Conservation (phyloP, 495 filamentous ascomycete genomes). For the Penicillium riverlandense region DNA sequence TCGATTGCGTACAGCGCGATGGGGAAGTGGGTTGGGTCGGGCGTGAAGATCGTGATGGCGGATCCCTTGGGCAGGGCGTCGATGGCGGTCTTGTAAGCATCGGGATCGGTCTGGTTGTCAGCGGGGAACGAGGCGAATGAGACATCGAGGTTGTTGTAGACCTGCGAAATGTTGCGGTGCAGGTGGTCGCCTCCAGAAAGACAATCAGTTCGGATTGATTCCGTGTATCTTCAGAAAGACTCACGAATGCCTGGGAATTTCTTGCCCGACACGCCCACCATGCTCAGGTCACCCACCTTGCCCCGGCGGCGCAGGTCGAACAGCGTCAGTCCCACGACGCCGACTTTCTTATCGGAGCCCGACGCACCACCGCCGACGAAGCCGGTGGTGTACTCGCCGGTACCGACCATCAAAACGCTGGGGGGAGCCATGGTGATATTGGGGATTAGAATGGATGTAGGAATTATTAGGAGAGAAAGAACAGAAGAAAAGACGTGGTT, state of each 20-base stretch:
- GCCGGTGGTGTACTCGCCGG: slow-evolving; percentile 94
- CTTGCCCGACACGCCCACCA: slow-evolving; percentile 81
- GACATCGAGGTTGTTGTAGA: slow-evolving; percentile 81
- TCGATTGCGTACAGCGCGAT: slow-evolving; percentile 91
- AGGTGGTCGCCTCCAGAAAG: slow-evolving; percentile 62
- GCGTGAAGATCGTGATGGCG: slow-evolving; percentile 95
- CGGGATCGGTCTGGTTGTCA: slow-evolving; percentile 61
- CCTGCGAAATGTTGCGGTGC: slow-evolving; percentile 76
- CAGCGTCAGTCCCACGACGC: slow-evolving; percentile 82
- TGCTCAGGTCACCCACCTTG: slow-evolving; percentile 77
- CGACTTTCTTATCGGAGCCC: slow-evolving; percentile 84
- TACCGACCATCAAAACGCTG: slow-evolving; percentile 87
- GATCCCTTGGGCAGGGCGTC: slow-evolving; percentile 75
- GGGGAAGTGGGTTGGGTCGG: slow-evolving; percentile 89
- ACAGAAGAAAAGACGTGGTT: not conserved
- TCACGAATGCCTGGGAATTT: slow-evolving; percentile 89
- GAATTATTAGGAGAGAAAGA: slow-evolving; percentile 7
- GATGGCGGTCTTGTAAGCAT: slow-evolving; percentile 86
- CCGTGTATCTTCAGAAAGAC: slow-evolving; percentile 15
- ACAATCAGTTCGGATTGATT: not conserved
- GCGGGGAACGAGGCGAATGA: slow-evolving; percentile 76
- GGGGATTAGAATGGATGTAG: not conserved
- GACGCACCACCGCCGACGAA: slow-evolving; percentile 75
- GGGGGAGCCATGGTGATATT: slow-evolving; percentile 59
- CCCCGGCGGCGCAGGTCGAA: slow-evolving; percentile 85